A percentile compares a stretch with the other conserved stretches of the same genome.
phyloP scores from a whole-genome alignment of 768 basidiomycete species.

The Jaapia argillacea region DNA sequence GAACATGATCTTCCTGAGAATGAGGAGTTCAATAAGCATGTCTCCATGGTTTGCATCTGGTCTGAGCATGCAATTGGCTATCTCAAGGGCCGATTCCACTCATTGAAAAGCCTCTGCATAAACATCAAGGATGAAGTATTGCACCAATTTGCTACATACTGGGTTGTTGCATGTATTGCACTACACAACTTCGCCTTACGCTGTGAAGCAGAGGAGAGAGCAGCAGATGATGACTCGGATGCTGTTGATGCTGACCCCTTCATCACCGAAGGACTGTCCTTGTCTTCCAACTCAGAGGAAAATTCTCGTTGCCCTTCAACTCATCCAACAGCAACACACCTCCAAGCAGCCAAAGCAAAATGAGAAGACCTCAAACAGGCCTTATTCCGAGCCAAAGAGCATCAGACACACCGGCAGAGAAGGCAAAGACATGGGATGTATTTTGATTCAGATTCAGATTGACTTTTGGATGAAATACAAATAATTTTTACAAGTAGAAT shows the following conservation, averaged over 20 bases:
- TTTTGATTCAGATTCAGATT: background rate
- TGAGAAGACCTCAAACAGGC: slow-evolving; percentile 2
- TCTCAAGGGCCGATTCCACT: slow-evolving; percentile 29
- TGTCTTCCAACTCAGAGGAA: background rate
- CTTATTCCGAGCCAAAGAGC: background rate
- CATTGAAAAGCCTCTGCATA: slow-evolving; percentile 19
- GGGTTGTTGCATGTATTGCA: slow-evolving; percentile 21
- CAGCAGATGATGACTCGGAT: slow-evolving; percentile 7
- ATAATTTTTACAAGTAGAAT: background rate
- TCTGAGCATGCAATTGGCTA: slow-evolving; percentile 31
- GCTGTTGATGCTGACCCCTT: slow-evolving; percentile 15
- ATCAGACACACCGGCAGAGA: background rate
- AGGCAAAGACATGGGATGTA: background rate
- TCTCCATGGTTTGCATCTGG: slow-evolving; percentile 24
- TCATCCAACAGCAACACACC: background rate
- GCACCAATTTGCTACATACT: slow-evolving; percentile 20
- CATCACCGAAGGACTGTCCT: slow-evolving; percentile 3
- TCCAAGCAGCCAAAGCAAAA: background rate
- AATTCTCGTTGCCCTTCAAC: background rate
- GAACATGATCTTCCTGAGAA: slow-evolving; percentile 19
- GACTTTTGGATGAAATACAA: background rate
- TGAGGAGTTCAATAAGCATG: slow-evolving; percentile 24
- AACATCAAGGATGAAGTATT: slow-evolving; percentile 12
- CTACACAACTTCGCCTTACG: slow-evolving; percentile 20
- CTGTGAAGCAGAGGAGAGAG: slow-evolving; percentile 17